Base-by-base conservation (phyloP, 306 rosid genomes). In the Pyrus betulifolia region DNA sequence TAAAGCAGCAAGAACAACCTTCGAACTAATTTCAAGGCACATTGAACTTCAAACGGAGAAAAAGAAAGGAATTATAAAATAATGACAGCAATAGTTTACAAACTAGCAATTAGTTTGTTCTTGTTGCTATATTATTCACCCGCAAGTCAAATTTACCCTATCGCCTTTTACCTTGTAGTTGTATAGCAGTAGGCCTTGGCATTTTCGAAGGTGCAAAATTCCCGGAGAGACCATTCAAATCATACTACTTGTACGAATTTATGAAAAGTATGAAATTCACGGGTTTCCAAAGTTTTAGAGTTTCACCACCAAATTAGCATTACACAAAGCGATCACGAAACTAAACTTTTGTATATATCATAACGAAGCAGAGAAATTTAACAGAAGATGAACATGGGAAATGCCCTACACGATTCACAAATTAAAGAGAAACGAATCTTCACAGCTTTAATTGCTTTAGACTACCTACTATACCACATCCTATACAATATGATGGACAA, bases 391-490 rank as follows among this genome's bases (percentile, higher is more conserved):
- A 57, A 57, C 21, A 1, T 17, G 76, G 15, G 42, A 71, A 42
- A 44, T 61, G 25, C 22, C 61, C 76, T 82, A 69, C 63, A 82
- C 11, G 25, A 84, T 84, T 69, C 84, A 87, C 88, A 89, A 45
- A 6, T 30, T 30, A 55, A 31, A 49, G 66, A 76, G 54, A 78
- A 66, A n/a, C 58, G 14, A 46, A 22, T 62, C 67, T 68, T 62
- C 67, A 83, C 76, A 74, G 70, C 85, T 78, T 68, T 35, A 25
- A 80, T 72, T 78, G 79, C 87, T 80, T 70, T 82, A 63, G 63
- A 80, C 87, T 78, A 66, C 77, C 78, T 69, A 74, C 77, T 77
- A 82, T 62, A 81, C 92, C 86, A 85, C 84, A 83, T 85, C 27
- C 27, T 25, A 25, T 25, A 25, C 2, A 81, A 58, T 78, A 80